Percentiles rank a stretch among this genome's conserved stretches.
phyloP scores from a whole-genome alignment of 176 grass and related monocot genomes.

The Oropetium thomaeum region DNA sequence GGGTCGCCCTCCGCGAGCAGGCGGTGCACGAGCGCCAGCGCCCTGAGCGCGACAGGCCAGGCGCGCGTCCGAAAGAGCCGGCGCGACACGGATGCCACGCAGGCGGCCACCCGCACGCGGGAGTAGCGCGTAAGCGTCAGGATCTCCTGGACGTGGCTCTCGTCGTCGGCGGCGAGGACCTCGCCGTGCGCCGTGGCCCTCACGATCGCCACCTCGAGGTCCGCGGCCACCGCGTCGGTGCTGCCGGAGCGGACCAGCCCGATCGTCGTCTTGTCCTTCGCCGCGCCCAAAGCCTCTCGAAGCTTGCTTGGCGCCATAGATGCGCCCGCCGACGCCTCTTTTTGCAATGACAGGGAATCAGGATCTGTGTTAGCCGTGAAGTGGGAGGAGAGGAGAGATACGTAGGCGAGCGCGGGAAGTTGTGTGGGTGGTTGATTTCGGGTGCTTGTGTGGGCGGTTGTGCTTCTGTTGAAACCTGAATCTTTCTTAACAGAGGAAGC shows the following conservation, averaged over 20 bases:
- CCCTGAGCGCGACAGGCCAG: conserved; percentile 74
- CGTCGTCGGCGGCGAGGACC: conserved; percentile 43
- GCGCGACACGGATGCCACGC: conserved; percentile 56
- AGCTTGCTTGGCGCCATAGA: conserved; percentile 63
- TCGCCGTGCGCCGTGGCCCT: conserved; percentile 70
- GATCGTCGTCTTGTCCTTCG: conserved; percentile 72
- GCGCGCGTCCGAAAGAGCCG: conserved; percentile 43
- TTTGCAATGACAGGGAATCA: not conserved
- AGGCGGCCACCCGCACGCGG: conserved; percentile 46
- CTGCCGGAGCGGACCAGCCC: conserved; percentile 38
- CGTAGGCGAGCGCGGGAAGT: conserved; percentile 12
- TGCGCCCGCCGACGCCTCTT: not conserved
- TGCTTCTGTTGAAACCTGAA: not conserved
- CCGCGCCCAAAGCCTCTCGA: conserved; percentile 55
- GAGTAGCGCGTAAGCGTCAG: conserved; percentile 65
- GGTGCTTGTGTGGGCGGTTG: not conserved
- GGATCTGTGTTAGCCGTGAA: not conserved
- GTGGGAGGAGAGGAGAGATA: not conserved
- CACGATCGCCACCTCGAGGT: conserved; percentile 60
- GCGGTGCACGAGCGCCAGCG: conserved; percentile 62
- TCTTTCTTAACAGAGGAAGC: too few relatives aligned
- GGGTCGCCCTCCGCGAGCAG: conserved; percentile 69
- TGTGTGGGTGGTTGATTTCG: not conserved
- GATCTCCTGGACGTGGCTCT: conserved; percentile 61
- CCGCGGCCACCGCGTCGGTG: conserved; percentile 42